Percentiles rank a stretch among this genome's conserved stretches.
Conservation (phyloP, 2,329 filamentous ascomycete species). For the Thielaviopsis populi region DNA sequence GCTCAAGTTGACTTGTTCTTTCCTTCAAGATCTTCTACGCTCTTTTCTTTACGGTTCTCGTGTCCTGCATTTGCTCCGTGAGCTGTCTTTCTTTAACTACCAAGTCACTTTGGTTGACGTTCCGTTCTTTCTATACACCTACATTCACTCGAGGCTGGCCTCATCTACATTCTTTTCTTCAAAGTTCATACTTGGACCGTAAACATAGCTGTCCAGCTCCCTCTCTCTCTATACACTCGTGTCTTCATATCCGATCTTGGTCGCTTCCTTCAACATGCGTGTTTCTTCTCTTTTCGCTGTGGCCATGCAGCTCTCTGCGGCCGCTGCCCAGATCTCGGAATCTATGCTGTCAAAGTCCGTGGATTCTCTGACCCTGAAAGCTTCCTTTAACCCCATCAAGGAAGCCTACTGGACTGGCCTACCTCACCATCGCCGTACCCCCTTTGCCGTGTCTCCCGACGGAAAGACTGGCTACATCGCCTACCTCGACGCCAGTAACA, state of each 20-base stretch:
- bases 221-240: background rate
- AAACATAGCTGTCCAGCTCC: background rate
- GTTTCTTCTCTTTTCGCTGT: background rate
- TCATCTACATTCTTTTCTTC: background rate
- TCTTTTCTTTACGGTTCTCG: background rate
- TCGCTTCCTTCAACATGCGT: background rate
- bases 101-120: conserved; percentile 8
- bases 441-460: conserved; percentile 46
- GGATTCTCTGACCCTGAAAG: conserved; percentile 33
- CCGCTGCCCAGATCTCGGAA: conserved; percentile 8
- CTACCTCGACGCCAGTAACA: conserved; percentile 41
- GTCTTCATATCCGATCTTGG: background rate
- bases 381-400: conserved; percentile 41
- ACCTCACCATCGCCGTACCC: conserved; percentile 46
- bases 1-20: conserved; percentile 2
- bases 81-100: conserved; percentile 6
- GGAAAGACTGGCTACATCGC: conserved; percentile 44
- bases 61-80: conserved; percentile 6
- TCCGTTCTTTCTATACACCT: conserved; percentile 4
- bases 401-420: conserved; percentile 46
- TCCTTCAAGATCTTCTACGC: background rate
- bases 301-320: conserved; percentile 4
- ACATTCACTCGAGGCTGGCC: conserved; percentile 10
- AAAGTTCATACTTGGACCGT: background rate
- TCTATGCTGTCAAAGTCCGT: conserved; percentile 23